Evolutionary conservation across 345 rosid species (phyloP).

Genomic region (Lumnitzera racemosa): DNA sequence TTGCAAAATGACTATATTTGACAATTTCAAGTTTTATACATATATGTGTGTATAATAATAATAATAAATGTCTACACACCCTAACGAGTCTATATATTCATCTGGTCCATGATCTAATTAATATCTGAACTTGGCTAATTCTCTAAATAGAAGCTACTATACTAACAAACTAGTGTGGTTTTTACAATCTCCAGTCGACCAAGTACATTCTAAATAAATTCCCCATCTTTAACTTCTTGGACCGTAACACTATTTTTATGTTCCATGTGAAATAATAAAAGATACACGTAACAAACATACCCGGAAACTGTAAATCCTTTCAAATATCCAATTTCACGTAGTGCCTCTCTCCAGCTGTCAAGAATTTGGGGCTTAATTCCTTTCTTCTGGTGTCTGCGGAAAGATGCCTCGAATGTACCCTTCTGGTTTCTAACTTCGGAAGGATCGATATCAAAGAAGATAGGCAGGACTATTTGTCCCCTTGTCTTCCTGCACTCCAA

Average conservation of each 20-base stretch:
- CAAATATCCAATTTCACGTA: neutral
- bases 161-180: too few relatives aligned
- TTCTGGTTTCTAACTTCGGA: neutral
- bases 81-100: too few relatives aligned
- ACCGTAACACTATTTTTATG: neutral
- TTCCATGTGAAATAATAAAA: neutral
- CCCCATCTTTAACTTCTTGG: too few relatives aligned
- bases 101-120: too few relatives aligned
- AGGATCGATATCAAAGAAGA: conserved; percentile 6
- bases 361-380: neutral
- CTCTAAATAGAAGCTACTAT: too few relatives aligned
- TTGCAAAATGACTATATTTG: too few relatives aligned
- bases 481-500: neutral
- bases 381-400: neutral
- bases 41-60: too few relatives aligned
- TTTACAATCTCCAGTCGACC: too few relatives aligned
- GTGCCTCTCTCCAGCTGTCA: conserved; percentile 2
- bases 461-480: conserved; percentile 1
- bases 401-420: conserved; percentile 1
- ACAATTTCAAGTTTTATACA: too few relatives aligned
- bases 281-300: neutral
- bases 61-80: too few relatives aligned
- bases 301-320: conserved; percentile 2
- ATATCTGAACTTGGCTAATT: too few relatives aligned
- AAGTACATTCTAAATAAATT: too few relatives aligned